Conservation (phyloP, 2,329 filamentous ascomycete species). For the Cladorrhinum sp. region DNA sequence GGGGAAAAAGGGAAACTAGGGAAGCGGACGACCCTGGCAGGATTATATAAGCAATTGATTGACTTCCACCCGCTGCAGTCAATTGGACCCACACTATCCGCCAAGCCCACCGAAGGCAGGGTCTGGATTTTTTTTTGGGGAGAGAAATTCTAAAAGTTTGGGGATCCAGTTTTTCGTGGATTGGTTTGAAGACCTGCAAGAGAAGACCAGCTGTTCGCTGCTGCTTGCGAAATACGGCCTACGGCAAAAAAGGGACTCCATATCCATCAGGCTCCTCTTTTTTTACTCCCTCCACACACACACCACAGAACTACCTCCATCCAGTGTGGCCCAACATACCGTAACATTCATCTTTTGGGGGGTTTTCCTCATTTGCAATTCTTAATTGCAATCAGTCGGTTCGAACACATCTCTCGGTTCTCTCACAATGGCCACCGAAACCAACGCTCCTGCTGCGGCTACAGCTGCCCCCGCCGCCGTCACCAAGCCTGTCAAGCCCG, state of each 20-base stretch:
- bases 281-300: neutral
- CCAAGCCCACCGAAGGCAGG: neutral
- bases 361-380: slow-evolving; percentile 1
- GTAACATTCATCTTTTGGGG: neutral
- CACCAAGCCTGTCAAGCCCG: slow-evolving; percentile 76
- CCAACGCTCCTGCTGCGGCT: slow-evolving; percentile 21
- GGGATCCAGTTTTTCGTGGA: slow-evolving; percentile 2
- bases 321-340: neutral
- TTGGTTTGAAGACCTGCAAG: neutral
- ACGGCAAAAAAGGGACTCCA: neutral
- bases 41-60: neutral
- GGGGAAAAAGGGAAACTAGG: neutral
- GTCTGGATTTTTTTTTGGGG: neutral
- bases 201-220: slow-evolving; percentile 8
- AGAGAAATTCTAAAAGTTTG: neutral
- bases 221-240: neutral
- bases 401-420: slow-evolving; percentile 12
- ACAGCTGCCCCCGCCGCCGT: slow-evolving; percentile 44
- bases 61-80: neutral
- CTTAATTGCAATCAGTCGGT: neutral
- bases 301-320: neutral
- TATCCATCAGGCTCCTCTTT: slow-evolving; percentile 4
- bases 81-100: neutral
- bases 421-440: slow-evolving; percentile 44
- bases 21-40: neutral